These are phyloP conservation scores for Diplodia sapinea DNA, from an alignment of 2,329 filamentous ascomycete species.

Conservation along the genomic window DNA sequence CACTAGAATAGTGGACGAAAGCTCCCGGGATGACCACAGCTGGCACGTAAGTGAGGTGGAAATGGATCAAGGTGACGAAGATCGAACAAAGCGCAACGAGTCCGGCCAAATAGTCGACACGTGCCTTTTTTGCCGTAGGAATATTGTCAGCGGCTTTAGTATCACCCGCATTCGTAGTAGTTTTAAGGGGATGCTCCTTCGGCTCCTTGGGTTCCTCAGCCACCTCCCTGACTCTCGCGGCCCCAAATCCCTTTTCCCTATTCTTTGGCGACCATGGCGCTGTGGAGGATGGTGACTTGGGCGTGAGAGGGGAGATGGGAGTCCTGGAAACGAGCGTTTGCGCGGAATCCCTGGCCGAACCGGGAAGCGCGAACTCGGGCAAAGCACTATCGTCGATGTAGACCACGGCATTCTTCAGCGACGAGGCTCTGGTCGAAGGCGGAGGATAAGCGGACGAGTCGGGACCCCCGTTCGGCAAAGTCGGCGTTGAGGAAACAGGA, in stretches of 20 bases:
- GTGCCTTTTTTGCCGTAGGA: slow-evolving; percentile 35
- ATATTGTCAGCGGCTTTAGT: slow-evolving; percentile 10
- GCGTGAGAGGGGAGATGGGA: slow-evolving; percentile 11
- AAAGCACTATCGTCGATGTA: slow-evolving; percentile 18
- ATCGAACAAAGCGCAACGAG: slow-evolving; percentile 53
- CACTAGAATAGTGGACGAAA: slow-evolving; percentile 48
- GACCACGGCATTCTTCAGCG: slow-evolving; percentile 26
- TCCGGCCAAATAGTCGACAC: slow-evolving; percentile 56
- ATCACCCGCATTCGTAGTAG: slow-evolving; percentile 4
- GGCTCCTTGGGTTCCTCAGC: slow-evolving; percentile 15
- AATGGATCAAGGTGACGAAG: slow-evolving; percentile 54
- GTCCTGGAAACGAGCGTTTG: slow-evolving; percentile 26
- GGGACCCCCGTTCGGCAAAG: slow-evolving; percentile 13
- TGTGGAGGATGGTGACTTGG: slow-evolving; percentile 22
- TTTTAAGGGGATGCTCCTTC: slow-evolving; percentile 23
- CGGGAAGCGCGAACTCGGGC: slow-evolving; percentile 19
- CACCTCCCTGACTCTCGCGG: slow-evolving; percentile 22
- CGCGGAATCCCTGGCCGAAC: slow-evolving; percentile 26
- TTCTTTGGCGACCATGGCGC: slow-evolving; percentile 21
- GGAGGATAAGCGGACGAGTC: slow-evolving; percentile 10
- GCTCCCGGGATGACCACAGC: slow-evolving; percentile 47
- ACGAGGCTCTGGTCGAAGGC: slow-evolving; percentile 20
- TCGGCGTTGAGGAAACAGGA: slow-evolving; percentile 26
- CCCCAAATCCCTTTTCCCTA: slow-evolving; percentile 25
- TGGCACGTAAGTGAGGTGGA: slow-evolving; percentile 53